Base-by-base conservation (phyloP, 768 basidiomycete genomes). In the Boletus rubescentipes region DNA sequence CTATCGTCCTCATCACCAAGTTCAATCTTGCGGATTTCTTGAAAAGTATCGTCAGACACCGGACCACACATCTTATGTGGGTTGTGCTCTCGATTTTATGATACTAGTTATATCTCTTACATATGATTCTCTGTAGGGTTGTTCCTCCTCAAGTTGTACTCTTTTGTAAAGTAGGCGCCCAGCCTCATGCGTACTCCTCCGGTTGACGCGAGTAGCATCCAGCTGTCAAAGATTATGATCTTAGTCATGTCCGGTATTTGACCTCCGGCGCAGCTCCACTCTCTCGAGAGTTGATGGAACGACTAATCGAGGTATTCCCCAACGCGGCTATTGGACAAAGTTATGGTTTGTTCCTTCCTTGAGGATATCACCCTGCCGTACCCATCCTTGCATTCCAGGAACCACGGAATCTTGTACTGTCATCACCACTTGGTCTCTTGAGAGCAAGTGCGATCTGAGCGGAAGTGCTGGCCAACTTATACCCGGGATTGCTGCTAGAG, bases 341-440 rank as follows among this genome's bases (percentile, higher is more conserved):
- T 15, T 86, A 84, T 64, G 84, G 83, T 82, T 52, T 35, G 65
- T 59, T 20, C n/a, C 30, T 45, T 15, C 18, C 21, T 26, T 2
- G 12, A 37, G 35, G 20, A 16, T 9, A 31, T 42, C 36, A 15
- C 1, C 11, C 9, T 47, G 4, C 20, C 20, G 9, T 5, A 23
- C 38, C 46, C 5, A 61, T 36, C 1, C 5, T 11, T 8, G 9
- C 6, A 15, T 11, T 23, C 18, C 42, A 85, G 85, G 87, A 20
- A 75, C 85, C 54, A 88, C 87, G 4, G 87, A 88, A 66, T 82
- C 84, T 3, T 77, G 74, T 53, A 80, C 83, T 0, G 77, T 81
- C 0, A 64, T 87, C 49, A 69, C 76, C 12, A 73, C 80, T 51
- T 64, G 81, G 56, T 77, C 77, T 29, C 69, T 71, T 62, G 45